Conservation (phyloP, 169 alveolate species). For the Theileria equi region DNA sequence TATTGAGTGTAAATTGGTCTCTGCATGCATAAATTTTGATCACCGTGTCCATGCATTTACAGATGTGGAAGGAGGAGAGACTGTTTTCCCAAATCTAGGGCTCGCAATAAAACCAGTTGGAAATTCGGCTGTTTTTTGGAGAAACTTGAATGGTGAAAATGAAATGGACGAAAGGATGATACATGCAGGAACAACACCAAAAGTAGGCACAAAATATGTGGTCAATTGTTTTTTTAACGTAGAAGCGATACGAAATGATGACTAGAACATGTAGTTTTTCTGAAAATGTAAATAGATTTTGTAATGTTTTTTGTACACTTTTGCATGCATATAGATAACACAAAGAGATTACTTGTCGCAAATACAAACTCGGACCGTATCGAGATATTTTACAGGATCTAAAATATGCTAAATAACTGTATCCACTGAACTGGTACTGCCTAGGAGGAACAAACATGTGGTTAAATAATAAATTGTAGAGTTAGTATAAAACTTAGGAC, state of each 20-base stretch:
- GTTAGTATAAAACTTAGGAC: too few species aligned
- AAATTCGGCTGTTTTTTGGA: constrained; percentile 73
- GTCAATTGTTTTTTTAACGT: constrained; percentile 58
- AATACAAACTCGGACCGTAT: too few species aligned
- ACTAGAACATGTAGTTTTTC: too few species aligned
- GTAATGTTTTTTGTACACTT: too few species aligned
- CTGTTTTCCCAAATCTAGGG: constrained; percentile 68
- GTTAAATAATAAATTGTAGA: too few species aligned
- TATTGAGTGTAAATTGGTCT: background rate
- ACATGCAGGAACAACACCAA: constrained; percentile 66
- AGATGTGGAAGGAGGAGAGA: constrained; percentile 76
- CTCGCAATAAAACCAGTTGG: constrained; percentile 69
- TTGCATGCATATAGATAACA: too few species aligned
- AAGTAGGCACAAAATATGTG: constrained; percentile 49
- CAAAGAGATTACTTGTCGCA: too few species aligned
- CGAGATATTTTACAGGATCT: too few species aligned
- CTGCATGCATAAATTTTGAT: background rate
- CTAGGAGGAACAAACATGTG: too few species aligned
- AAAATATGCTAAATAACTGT: too few species aligned
- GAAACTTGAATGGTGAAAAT: constrained; percentile 59
- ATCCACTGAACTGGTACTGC: too few species aligned
- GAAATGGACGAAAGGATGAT: constrained; percentile 60
- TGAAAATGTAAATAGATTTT: too few species aligned
- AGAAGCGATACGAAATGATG: constrained; percentile 15
- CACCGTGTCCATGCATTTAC: background rate